Evolutionary conservation across 129 eudicot species (phyloP).

Genomic region (Escallonia rubra): DNA sequence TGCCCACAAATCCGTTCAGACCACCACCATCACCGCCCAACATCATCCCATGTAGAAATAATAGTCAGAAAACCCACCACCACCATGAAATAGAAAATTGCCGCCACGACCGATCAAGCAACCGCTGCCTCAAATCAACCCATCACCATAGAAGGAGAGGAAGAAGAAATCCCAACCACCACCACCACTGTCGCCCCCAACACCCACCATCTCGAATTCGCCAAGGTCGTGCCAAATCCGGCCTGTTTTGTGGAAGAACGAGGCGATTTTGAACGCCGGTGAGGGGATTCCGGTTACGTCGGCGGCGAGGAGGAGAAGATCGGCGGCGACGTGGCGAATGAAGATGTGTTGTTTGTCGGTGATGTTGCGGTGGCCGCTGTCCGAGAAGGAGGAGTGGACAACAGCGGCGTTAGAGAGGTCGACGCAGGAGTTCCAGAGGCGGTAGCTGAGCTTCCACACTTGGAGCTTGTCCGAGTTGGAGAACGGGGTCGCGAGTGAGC

Average conservation of each 20-base stretch:
- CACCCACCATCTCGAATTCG: too few species aligned
- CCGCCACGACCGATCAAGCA: too few species aligned
- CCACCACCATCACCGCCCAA: too few species aligned
- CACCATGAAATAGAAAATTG: too few species aligned
- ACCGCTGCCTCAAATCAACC: too few species aligned
- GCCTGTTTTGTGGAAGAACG: constrained; percentile 75
- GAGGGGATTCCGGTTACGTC: constrained; percentile 81
- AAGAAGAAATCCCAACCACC: too few species aligned
- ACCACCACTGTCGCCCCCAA: too few species aligned
- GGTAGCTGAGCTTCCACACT: constrained; percentile 84
- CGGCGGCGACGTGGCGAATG: constrained; percentile 72
- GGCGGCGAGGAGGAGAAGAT: constrained; percentile 52
- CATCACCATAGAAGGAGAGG: too few species aligned
- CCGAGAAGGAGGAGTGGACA: constrained; percentile 31
- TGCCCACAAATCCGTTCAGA: too few species aligned
- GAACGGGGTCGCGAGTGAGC: constrained; percentile 59
- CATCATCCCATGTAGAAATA: too few species aligned
- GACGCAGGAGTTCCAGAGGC: constrained; percentile 89
- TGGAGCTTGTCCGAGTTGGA: constrained; percentile 61
- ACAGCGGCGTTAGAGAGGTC: constrained; percentile 58
- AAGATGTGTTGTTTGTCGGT: constrained; percentile 53
- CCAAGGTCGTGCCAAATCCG: constrained; percentile 73
- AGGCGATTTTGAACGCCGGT: constrained; percentile 60
- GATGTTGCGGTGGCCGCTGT: too few species aligned
- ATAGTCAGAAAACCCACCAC: too few species aligned